A percentile compares a stretch with the other conserved stretches of the same genome.
phyloP scores from a whole-genome alignment of 2,329 filamentous ascomycete genomes.

The Cytospora leucostoma region DNA sequence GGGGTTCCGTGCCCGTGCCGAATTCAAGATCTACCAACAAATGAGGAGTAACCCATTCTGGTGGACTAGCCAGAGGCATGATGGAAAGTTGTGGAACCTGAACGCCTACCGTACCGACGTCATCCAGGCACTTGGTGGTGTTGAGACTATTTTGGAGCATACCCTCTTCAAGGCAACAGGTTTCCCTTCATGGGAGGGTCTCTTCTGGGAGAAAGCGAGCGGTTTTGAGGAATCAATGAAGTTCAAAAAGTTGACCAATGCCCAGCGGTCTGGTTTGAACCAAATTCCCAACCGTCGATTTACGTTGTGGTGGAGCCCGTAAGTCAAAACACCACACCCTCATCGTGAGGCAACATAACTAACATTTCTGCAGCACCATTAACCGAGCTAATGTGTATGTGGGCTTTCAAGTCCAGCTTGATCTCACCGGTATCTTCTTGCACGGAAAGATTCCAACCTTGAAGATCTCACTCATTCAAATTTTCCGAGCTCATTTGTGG shows the following conservation, averaged over 20 bases:
- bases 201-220: constrained; percentile 78
- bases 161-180: constrained; percentile 96
- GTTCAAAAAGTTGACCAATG: constrained; percentile 98
- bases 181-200: constrained; percentile 94
- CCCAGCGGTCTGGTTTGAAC: constrained; percentile 93
- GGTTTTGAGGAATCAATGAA: constrained; percentile 68
- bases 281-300: constrained; percentile 99
- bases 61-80: constrained; percentile 98
- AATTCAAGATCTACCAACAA: constrained; percentile 97
- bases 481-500: constrained; percentile 99
- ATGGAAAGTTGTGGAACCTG: constrained; percentile 96
- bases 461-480: constrained; percentile 97
- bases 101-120: constrained; percentile 96
- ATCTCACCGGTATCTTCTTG: constrained; percentile 97
- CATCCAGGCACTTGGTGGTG: constrained; percentile 92
- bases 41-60: constrained; percentile 99
- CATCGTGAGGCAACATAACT: background rate
- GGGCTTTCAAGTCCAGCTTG: constrained; percentile 98
- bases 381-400: constrained; percentile 97
- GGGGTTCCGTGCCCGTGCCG: constrained; percentile 89
- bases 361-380: constrained; percentile 47
- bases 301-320: constrained; percentile 81
- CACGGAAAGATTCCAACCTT: constrained; percentile 98
- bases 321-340: background rate
- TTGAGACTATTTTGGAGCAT: constrained; percentile 96